A percentile compares a stretch with the other conserved stretches of the same genome.
These are phyloP conservation scores for Balakata baccata DNA, from an alignment of 345 rosid species.

Conservation along the genomic window DNA sequence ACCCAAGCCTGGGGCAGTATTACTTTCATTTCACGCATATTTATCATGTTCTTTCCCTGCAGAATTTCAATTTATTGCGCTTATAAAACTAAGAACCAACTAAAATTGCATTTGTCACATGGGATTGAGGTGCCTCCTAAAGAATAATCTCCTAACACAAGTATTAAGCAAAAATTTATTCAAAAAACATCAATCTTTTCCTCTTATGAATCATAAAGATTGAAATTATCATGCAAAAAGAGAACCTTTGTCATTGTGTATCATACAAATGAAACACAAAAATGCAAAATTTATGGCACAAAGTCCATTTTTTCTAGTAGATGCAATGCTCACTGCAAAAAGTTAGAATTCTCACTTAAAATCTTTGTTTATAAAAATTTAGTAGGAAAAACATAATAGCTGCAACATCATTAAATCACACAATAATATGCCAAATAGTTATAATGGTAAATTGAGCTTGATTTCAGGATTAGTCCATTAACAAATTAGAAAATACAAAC, in stretches of 20 bases:
- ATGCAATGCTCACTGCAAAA: not conserved
- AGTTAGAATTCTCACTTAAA: not conserved
- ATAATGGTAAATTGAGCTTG: not conserved
- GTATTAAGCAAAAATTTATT: not conserved
- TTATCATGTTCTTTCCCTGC: not conserved
- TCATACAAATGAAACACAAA: not conserved
- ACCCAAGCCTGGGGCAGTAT: not conserved
- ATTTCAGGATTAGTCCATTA: not conserved
- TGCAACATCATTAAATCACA: constrained; percentile 2
- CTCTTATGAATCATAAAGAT: not conserved
- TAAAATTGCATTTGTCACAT: not conserved
- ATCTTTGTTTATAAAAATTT: not conserved
- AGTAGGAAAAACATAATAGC: not conserved
- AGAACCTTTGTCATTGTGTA: not conserved
- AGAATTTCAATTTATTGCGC: not conserved
- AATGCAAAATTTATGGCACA: not conserved
- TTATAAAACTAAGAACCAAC: not conserved
- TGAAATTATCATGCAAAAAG: not conserved
- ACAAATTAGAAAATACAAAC: constrained; percentile 1
- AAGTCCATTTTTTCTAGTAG: not conserved
- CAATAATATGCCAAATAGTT: not conserved
- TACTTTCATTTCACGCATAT: not conserved
- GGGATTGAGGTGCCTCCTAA: not conserved
- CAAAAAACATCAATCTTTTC: not conserved
- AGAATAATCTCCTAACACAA: not conserved